Evolutionary conservation across 306 rosid species (phyloP).

Genomic region (Hippophae gyantsensis): DNA sequence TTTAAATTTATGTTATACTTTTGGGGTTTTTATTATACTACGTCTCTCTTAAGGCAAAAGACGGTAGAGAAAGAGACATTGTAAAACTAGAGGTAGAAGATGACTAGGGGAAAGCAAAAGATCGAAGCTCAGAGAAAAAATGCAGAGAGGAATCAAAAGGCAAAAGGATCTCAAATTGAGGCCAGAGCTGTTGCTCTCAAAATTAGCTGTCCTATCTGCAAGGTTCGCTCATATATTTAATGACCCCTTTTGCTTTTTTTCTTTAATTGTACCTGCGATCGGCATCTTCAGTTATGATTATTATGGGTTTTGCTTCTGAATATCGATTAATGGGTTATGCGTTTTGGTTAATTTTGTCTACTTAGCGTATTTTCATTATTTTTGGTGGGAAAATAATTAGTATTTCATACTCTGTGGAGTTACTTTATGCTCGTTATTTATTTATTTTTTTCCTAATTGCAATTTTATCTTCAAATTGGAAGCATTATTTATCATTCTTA

Average conservation of each 20-base stretch:
- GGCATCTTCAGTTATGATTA: no score
- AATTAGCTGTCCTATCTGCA: constrained; percentile 75
- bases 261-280: not conserved
- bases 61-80: not conserved
- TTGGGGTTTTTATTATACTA: no score
- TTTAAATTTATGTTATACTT: no score
- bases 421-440: not conserved
- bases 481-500: not conserved
- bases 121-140: constrained; percentile 84
- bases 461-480: not conserved
- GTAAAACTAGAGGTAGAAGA: constrained; percentile 6
- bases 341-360: constrained; percentile 3
- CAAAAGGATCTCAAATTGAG: constrained; percentile 77
- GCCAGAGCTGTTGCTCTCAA: constrained; percentile 89
- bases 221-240: constrained; percentile 27
- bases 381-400: not conserved
- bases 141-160: constrained; percentile 75
- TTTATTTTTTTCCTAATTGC: not conserved
- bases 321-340: not conserved
- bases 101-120: constrained; percentile 98
- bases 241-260: not conserved
- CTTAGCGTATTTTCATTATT: constrained; percentile 16
- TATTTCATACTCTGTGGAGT: not conserved
- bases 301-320: not conserved
- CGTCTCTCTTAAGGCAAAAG: not conserved